Evolutionary conservation across 2,329 filamentous ascomycete genomes (phyloP).

Genomic region (Penicillium sp.): DNA sequence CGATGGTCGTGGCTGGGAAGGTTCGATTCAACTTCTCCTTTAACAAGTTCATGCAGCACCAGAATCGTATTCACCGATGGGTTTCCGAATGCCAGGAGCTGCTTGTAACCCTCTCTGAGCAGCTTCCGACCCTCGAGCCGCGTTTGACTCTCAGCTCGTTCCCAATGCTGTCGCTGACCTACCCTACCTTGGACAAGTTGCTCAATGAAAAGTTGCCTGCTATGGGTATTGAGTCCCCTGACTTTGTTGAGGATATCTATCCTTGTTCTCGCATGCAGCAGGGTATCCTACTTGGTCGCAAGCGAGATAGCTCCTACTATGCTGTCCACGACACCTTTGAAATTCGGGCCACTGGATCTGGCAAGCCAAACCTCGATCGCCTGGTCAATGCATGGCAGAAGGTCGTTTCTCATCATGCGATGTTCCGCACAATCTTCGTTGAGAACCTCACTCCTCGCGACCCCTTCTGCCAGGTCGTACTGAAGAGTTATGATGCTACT

Average conservation of each 20-base stretch:
- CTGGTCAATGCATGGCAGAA: constrained; percentile 30
- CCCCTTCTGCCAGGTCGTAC: constrained; percentile 35
- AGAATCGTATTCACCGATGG: constrained; percentile 44
- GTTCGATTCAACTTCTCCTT: constrained; percentile 52
- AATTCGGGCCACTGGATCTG: constrained; percentile 18
- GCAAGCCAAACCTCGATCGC: constrained; percentile 24
- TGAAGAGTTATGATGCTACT: constrained; percentile 28
- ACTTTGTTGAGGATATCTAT: constrained; percentile 43
- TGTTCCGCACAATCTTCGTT: constrained; percentile 38
- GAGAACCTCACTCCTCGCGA: constrained; percentile 31
- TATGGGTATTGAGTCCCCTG: constrained; percentile 31
- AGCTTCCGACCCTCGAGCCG: constrained; percentile 23
- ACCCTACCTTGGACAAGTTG: constrained; percentile 40
- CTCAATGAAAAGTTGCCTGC: constrained; percentile 35
- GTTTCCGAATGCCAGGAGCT: constrained; percentile 37
- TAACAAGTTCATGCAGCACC: constrained; percentile 48
- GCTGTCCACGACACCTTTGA: constrained; percentile 39
- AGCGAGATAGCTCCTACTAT: constrained; percentile 34
- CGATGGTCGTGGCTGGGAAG: constrained; percentile 46
- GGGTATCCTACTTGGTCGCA: constrained; percentile 34
- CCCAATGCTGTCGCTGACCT: constrained; percentile 44
- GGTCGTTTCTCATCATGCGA: constrained; percentile 32
- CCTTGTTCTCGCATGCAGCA: constrained; percentile 40
- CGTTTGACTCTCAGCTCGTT: constrained; percentile 43
- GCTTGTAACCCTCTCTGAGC: constrained; percentile 28